phyloP scores from a whole-genome alignment of 768 basidiomycete species.

The Astraeus odoratus region DNA sequence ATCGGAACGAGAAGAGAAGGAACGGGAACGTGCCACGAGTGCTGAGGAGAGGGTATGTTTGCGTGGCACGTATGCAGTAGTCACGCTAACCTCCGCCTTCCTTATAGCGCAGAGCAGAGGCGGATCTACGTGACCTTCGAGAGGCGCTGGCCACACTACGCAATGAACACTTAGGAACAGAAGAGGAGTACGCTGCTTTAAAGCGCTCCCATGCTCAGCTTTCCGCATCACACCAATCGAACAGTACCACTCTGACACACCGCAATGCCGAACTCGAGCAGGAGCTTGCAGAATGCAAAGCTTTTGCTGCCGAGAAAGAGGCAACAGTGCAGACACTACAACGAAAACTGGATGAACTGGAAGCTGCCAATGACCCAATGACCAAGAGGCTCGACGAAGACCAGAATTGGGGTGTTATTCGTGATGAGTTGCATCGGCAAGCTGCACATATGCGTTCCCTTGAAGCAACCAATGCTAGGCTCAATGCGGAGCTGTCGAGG shows the following conservation, averaged over 20 bases:
- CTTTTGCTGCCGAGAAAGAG: conserved; percentile 36
- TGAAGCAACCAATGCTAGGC: conserved; percentile 50
- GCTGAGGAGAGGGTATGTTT: conserved; percentile 55
- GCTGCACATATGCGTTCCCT: conserved; percentile 52
- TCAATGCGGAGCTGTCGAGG: conserved; percentile 45
- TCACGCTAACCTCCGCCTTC: too few species aligned
- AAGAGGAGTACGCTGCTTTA: conserved; percentile 47
- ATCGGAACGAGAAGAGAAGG: conserved; percentile 63
- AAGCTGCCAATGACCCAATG: conserved; percentile 26
- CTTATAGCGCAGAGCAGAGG: conserved; percentile 43
- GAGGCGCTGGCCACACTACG: conserved; percentile 41
- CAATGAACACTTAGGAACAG: conserved; percentile 54
- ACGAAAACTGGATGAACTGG: conserved; percentile 40
- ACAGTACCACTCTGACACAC: conserved; percentile 41
- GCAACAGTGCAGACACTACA: conserved; percentile 39
- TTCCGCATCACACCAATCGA: conserved; percentile 43
- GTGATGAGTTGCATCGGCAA: conserved; percentile 64
- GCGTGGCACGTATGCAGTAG: too few species aligned
- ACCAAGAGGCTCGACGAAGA: conserved; percentile 31
- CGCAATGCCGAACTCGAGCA: conserved; percentile 41
- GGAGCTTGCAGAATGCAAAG: conserved; percentile 38
- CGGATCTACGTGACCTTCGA: conserved; percentile 47
- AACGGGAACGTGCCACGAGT: conserved; percentile 42
- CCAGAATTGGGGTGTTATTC: conserved; percentile 54
- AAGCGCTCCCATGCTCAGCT: conserved; percentile 43